Base-by-base conservation (phyloP, 306 rosid genomes). In the Cicer yamashitae region DNA sequence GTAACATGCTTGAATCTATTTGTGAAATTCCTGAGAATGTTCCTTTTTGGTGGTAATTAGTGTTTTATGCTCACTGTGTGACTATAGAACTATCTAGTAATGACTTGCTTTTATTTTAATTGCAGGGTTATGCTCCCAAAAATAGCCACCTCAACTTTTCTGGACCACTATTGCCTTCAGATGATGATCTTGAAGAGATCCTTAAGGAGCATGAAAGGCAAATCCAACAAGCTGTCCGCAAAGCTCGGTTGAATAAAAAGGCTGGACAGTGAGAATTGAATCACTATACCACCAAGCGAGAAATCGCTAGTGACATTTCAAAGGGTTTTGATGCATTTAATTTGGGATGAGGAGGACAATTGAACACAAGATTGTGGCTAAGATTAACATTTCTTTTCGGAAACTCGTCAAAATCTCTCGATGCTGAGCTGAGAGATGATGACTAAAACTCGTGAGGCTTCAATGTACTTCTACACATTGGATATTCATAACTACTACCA, bases 141-240 rank as follows among this genome's bases (percentile, higher is more conserved):
- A 86, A 80, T 85, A 68, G 73, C 46, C 77, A 86, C 71, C 73
- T 85, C 37, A 88, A 90, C 79, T 88, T 80, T 85, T 90, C 96
- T 11, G 96, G 98, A 62, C 96, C 93, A 7, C 75, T 89, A 83
- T 67, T 85, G 70, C 84, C 91, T 52, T 84, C 80, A 3, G 91
- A 83, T 7, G 90, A 90, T 70, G 84, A 88, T 79, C 77, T 90
- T 3, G 96, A 88, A 77, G 91, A 91, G 73, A 86, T 90, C 91
- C 88, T 91, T 13, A 90, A 86, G 86, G 89, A 90, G 81, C 94
- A 91, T 6, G 96, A 93, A 82, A 88, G 80, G 80, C 89, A 89
- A 86, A 88, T 91, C 75, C 96, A 88, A 75, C 77, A 75, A 17
- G 93, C 93, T 8, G 88, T 88, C 12, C 91, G 96, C 63, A 93